phyloP scores from a whole-genome alignment of 2,329 filamentous ascomycete species.

The Fusarium globosum region DNA sequence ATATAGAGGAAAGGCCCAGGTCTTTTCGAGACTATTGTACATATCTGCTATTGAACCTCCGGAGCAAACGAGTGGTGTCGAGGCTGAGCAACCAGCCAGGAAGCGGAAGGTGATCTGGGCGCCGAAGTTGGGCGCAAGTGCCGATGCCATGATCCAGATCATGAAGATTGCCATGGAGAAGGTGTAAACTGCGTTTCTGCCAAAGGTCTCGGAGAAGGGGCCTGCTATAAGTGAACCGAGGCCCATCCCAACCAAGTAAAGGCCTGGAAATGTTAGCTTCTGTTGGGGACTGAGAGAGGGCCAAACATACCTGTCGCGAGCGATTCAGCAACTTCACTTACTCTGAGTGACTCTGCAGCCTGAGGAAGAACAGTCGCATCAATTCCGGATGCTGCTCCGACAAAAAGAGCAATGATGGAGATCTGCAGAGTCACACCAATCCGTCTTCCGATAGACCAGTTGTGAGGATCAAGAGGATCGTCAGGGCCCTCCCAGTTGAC shows the following conservation, averaged over 20 bases:
- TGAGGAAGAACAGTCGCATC: conserved; percentile 60
- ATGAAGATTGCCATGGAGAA: conserved; percentile 55
- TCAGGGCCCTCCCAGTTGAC: conserved; percentile 48
- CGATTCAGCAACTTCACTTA: conserved; percentile 61
- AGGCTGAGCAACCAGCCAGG: conserved; percentile 58
- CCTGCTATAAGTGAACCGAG: conserved; percentile 52
- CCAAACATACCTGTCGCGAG: conserved; percentile 55
- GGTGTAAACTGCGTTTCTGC: conserved; percentile 55
- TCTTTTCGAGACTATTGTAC: conserved; percentile 50
- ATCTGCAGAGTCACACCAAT: conserved; percentile 56
- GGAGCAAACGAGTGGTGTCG: conserved; percentile 56
- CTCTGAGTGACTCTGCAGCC: conserved; percentile 58
- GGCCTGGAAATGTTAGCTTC: conserved; percentile 6
- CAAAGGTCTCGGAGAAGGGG: conserved; percentile 54
- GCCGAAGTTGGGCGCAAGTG: conserved; percentile 55
- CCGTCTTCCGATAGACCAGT: conserved; percentile 55
- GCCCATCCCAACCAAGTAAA: conserved; percentile 52
- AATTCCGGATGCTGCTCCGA: conserved; percentile 63
- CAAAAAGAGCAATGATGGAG: conserved; percentile 60
- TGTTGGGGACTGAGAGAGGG: rapidly evolving
- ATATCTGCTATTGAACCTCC: conserved; percentile 58
- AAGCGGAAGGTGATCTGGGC: conserved; percentile 60
- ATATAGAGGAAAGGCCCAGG: conserved; percentile 58
- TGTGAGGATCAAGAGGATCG: conserved; percentile 58
- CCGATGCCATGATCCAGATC: conserved; percentile 58